Base-by-base conservation (phyloP, 225 moss, liverwort and hornwort species). In the Marchantia polymorpha region DNA sequence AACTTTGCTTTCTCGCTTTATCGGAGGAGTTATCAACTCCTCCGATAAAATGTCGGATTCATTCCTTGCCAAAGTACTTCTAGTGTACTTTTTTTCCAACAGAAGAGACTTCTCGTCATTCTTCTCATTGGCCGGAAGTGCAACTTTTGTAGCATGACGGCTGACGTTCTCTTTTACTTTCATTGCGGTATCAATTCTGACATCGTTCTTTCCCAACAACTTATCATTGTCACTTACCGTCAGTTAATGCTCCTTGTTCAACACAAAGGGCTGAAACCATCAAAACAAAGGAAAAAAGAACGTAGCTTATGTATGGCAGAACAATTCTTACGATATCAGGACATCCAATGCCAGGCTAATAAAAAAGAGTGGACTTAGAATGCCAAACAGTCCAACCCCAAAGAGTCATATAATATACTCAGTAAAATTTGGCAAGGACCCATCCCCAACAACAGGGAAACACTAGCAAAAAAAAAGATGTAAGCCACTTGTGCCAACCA, bases 361-460 rank as follows among this genome's bases (percentile, higher is more conserved):
- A 77, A 15, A 78, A 80, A 13, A 87, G 82, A n/a, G 78, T 81
- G 11, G 73, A 86, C 47, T 90, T 88, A 3, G 92, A 92, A 39
- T 89, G 84, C 84, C 83, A 79, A 9, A 92, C 86, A 64, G 91
- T 90, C 97, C 97, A 97, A 50, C 97, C 97, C 60, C 73, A 89
- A 67, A 97, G 68, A 23, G 88, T 92, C 93, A 97, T 88, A 67
- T 89, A 79, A 22, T 94, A 94, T 48, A 93, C 82, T 20, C 93
- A 93, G 79, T 91, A 91, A 72, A 89, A 90, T 74, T 94, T 92
- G 47, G 90, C 90, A 75, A 97, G 94, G 58, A 94, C 86, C 67
- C 85, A 84, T 55, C 94, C 97, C 75, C 86, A 94, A 71, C 93
- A 94, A 94, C 97, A 97, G n/a, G 97, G 97, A 52, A 94, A 92